Base-by-base conservation (phyloP, 1,284 basidiomycete species). In the Stygiomarasmius scandens region DNA sequence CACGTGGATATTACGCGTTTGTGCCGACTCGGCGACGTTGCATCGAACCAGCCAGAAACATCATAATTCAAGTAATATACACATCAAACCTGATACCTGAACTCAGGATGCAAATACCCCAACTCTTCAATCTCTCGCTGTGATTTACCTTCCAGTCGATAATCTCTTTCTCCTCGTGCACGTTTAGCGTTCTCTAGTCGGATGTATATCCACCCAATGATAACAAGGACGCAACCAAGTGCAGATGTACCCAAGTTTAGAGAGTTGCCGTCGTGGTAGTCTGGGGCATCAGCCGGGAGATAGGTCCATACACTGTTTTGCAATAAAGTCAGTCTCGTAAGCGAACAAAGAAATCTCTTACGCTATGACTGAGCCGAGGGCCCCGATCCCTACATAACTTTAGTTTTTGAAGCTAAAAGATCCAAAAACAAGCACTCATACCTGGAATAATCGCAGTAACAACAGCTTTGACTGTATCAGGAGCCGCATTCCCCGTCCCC, bases 211-310 rank as follows among this genome's bases (percentile, higher is more conserved):
- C 67, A 66, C n/a, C 66, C 66, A 12, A 71, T 14, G 11, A 70
- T 52, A 5, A 70, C 67, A 0, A 78, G 60, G 2, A 74, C 27
- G 46, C 69, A 73, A 9, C 68, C 66, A 0, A 67, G 55, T 36
- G 65, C 64, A 23, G 69, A 72, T 5, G 77, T 74, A 1, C 69
- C 72, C 9, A 79, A 68, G 61, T 78, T 79, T 36, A 79, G 67
- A 2, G 72, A 70, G 63, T 78, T 79, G 12, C 77, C 78, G 24
- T 74, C 74, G 63, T 73, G 76, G 57, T 71, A 79, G 56, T 79
- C 69, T 2, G 77, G 78, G 3, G 72, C 69, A 54, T 77, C 75
- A 9, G 63, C 61, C 5, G 75, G 74, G 3, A 77, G 62, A 58
- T 77, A 77, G 8, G 74, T 76, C 75, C 74, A 75, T 9, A 74